A percentile compares a stretch with the other conserved stretches of the same genome.
These are phyloP conservation scores for Fusarium continuum DNA, from an alignment of 2,329 filamentous ascomycete species.

Conservation along the genomic window DNA sequence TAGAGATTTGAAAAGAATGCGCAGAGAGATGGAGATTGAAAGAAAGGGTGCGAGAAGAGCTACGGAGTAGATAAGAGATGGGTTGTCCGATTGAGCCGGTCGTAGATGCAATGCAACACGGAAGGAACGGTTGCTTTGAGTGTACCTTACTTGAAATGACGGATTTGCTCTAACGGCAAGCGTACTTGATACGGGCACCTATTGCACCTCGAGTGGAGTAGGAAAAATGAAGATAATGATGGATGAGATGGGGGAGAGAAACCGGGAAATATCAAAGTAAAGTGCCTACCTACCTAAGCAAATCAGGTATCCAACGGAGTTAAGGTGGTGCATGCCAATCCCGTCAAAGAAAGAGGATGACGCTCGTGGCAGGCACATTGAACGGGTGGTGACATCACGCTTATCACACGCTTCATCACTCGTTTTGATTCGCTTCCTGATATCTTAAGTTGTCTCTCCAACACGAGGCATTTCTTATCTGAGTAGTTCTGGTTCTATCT, in stretches of 20 bases:
- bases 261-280: background rate
- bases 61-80: background rate
- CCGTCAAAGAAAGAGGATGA: constrained; percentile 9
- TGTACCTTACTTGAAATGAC: constrained; percentile 7
- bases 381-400: constrained; percentile 27
- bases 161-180: background rate
- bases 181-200: background rate
- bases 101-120: background rate
- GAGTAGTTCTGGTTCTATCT: too few relatives aligned
- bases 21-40: background rate
- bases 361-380: background rate
- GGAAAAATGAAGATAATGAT: background rate
- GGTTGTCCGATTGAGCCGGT: background rate
- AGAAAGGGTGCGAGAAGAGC: background rate
- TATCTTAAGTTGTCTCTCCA: background rate
- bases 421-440: background rate
- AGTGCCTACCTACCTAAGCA: background rate
- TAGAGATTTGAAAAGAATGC: background rate
- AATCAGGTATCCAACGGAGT: constrained; percentile 14
- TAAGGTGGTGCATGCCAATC: constrained; percentile 16
- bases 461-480: background rate
- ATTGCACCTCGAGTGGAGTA: background rate
- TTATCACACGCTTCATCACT: constrained; percentile 1
- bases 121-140: background rate
- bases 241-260: background rate